Base-by-base conservation (phyloP, 192 early-diverging fungal genomes). In the Podochytrium sp. region DNA sequence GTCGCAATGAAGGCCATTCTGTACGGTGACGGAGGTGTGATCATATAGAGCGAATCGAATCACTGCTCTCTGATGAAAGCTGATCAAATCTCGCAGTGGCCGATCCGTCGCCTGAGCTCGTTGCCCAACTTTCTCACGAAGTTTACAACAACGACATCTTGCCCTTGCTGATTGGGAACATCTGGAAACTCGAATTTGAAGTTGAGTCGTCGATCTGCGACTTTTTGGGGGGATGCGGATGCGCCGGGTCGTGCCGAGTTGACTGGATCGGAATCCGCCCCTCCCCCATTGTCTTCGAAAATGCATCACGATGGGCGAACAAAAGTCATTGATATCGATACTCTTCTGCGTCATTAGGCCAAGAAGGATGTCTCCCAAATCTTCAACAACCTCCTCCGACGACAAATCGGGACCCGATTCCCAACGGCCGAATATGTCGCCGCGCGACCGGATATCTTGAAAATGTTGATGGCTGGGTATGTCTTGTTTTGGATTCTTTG, bases 301-400 rank as follows among this genome's bases (percentile, higher is more conserved):
- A n/a, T n/a, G n/a, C n/a, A n/a, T n/a, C n/a, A n/a, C n/a, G n/a
- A n/a, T n/a, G n/a, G n/a, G n/a, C n/a, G n/a, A n/a, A n/a, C n/a
- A n/a, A n/a, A n/a, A n/a, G n/a, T n/a, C n/a, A n/a, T n/a, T 20
- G 10, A 47, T 47, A 47, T 14, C 43, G n/a, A 47, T 47, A 10
- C 20, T 20, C 20, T 14, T 47, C 20, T 47, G n/a, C 43, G 43
- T 47, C 43, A 20, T 47, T 53, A 92, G 91, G 94, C 94, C 61
- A 92, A 94, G 78, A 99, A 99, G 85, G 98, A 99, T 75, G 96
- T 98, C 29, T 91, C 93, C 67, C 92, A 94, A 77, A 97, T 99
- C 70, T 98, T 98, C 82, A 96, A 97, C 78, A 97, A 96, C 70
- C 87, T 99, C 58, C 86, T 99, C 53, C 87, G 97, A 71, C 86